Evolutionary conservation across 805 yeast genomes (phyloP), one percentile per base, ranked within the genome.

Genomic region (Nakazawaea wickerhamii): DNA sequence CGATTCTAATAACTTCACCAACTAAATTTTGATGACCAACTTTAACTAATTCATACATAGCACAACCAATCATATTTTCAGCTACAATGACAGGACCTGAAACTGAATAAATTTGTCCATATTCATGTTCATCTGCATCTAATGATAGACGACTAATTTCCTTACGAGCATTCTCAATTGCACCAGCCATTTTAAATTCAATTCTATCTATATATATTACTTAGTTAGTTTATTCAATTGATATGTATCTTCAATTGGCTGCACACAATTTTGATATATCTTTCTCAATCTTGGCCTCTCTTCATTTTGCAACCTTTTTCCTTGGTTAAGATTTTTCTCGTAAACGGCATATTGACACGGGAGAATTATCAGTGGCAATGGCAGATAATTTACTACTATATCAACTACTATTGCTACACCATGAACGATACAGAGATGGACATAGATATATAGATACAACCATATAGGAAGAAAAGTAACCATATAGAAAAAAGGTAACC

Each of bases 41-140:
- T 65, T 83, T 89, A 59, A 91, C 99, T 67, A 93, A 76, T 65
- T 93, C 99, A 76, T 93, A 91, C 99, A 93, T 93, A 57, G 98
- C 97, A 79, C 97, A 88, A 50, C 99, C 99, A 68, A 90, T 86
- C 98, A 93, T 89, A 71, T 93, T 84, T 68, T 93, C 98, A 38
- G 99, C 99, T 38, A 93, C 82, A 41, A 93, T 84, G 55, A 93
- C 99, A 21, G 99, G 98, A 58, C 99, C 99, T 17, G 98, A 90
- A 38, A 93, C 97, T 25, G 97, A 88, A 70, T 80, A 90, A 57
- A 93, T 85, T 53, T 75, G 81, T 44, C 96, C 99, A 64, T 86
- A 87, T 51, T 81, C 81, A 43, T 84, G 74, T 65, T 91, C 97
- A 25, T 68, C 73, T 41, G 70, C 71, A 46, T 77, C 91, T 50